Base-by-base conservation (phyloP, 2,329 filamentous ascomycete species). In the Bipolaris victoriae region DNA sequence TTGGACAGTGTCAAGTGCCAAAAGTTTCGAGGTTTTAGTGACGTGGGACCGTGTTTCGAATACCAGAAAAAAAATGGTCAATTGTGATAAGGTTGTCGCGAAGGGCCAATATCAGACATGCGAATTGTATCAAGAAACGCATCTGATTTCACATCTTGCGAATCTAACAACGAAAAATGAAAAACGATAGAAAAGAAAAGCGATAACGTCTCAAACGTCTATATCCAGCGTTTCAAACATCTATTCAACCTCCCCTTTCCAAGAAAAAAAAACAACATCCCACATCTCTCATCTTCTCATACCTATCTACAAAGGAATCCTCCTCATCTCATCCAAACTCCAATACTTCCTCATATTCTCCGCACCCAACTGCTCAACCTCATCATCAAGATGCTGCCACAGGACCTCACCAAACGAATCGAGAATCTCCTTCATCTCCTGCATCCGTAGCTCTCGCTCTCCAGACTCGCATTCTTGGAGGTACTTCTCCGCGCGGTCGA, bases 271-370 rank as follows among this genome's bases (percentile, higher is more conserved):
- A 20, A 10, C 7, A 29, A 26, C 7, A 26, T 26, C 7, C 7
- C 24, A 7, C 6, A 26, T 26, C 6, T 9, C 26, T 3, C 26
- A 29, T 29, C 26, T 29, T 29, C 26, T 29, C 26, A 7, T 10
- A 2, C 18, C 52, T 49, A 2, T 29, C 52, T 49, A 92, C 80
- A 92, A 91, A 0, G 85, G 87, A 78, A 95, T 82, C 49, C 79
- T 77, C 73, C 77, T 80, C 76, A 97, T 88, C 81, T 97, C 92
- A 45, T 90, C 86, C 58, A 87, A 65, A 0, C 82, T 89, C 90
- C 91, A 97, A 76, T 90, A 92, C 76, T 82, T 86, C 65, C 91
- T 83, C 92, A 97, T 96, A 73, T 94, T 96, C 75, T 95, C 90
- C 43, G 92, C 92, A 2, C 88, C 86, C 31, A 97, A 76, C 64